phyloP scores from a whole-genome alignment of 2,329 filamentous ascomycete species.

The Coniochaeta prunicola region DNA sequence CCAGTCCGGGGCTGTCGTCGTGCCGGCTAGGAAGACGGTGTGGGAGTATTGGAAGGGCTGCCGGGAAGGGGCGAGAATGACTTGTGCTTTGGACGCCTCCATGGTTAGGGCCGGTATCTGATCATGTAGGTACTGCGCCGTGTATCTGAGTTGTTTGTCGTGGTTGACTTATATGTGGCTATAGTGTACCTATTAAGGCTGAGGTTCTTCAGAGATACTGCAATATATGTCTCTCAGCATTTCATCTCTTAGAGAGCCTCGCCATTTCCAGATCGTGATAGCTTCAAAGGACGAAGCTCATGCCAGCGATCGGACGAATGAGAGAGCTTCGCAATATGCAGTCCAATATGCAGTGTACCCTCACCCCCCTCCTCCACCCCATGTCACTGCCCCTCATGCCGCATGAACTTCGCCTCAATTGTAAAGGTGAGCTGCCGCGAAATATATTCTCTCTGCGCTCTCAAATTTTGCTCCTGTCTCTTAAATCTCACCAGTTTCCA shows the following conservation, averaged over 20 bases:
- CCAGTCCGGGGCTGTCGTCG: conserved; percentile 44
- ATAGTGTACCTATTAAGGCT: no score
- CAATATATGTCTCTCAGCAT: no score
- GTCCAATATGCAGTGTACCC: not conserved
- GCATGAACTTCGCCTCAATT: not conserved
- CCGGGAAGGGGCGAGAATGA: conserved; percentile 5
- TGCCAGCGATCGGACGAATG: not conserved
- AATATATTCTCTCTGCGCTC: not conserved
- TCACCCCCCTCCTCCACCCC: not conserved
- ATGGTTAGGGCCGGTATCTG: not conserved
- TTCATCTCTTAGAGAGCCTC: not conserved
- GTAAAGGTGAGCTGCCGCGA: not conserved
- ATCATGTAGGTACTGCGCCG: not conserved
- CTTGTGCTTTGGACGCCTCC: not conserved
- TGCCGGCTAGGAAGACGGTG: conserved; percentile 52
- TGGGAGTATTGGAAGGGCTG: conserved; percentile 6
- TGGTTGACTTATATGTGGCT: not conserved
- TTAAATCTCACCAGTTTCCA: not conserved
- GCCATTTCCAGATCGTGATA: not conserved
- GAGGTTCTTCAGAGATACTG: no score
- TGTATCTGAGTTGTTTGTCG: not conserved
- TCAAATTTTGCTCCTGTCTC: not conserved
- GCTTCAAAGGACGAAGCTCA: not conserved
- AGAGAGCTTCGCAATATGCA: not conserved
- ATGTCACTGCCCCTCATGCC: not conserved